These are phyloP conservation scores for Aspergillus quadrilineatus DNA, from an alignment of 2,329 filamentous ascomycete genomes.

Conservation along the genomic window DNA sequence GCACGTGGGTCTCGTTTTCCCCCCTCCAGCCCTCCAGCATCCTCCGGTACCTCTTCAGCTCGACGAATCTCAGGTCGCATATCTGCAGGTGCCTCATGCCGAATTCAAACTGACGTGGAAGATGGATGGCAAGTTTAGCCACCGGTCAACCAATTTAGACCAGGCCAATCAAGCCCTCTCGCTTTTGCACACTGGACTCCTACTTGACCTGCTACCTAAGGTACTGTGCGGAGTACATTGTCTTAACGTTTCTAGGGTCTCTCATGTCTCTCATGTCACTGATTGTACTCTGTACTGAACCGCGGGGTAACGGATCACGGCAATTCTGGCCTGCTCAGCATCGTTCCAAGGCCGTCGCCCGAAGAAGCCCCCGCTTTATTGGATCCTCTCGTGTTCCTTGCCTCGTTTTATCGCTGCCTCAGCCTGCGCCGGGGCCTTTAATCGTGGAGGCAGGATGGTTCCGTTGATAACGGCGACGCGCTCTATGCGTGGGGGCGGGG, in stretches of 20 bases:
- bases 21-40: neutral
- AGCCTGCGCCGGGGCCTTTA: neutral
- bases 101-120: slow-evolving; percentile 6
- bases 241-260: neutral
- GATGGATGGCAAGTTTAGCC: neutral
- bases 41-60: neutral
- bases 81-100: neutral
- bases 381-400: neutral
- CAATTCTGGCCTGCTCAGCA: neutral
- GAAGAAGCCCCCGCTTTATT: slow-evolving; percentile 6
- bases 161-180: neutral
- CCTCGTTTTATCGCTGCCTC: slow-evolving; percentile 5
- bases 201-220: neutral
- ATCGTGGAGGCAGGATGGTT: neutral
- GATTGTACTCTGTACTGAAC: neutral
- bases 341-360: neutral
- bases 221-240: neutral
- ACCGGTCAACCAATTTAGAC: slow-evolving; percentile 9
- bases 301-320: slow-evolving; percentile 14
- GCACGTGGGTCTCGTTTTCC: slow-evolving; percentile 18
- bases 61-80: neutral
- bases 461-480: neutral
- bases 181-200: neutral
- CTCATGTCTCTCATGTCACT: neutral
- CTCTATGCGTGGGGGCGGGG: slow-evolving; percentile 7